phyloP scores from a whole-genome alignment of 192 early-diverging fungal species.

The Entomortierella parvispora region DNA sequence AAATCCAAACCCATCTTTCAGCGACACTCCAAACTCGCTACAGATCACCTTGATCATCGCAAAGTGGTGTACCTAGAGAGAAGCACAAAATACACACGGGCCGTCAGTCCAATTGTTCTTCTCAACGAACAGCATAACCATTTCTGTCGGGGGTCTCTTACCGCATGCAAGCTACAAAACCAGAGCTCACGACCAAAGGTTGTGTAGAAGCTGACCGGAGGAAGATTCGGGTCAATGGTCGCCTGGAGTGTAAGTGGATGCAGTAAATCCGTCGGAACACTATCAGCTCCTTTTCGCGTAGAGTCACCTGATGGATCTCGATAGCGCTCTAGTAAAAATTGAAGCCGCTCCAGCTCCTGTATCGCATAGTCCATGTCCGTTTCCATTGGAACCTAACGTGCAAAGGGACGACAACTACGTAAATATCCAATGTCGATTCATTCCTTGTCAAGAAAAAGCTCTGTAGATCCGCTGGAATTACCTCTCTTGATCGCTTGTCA shows the following conservation, averaged over 20 bases:
- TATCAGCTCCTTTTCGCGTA: not conserved
- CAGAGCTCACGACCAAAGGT: slow-evolving; percentile 67
- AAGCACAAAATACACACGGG: not conserved
- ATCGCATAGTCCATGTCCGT: slow-evolving; percentile 51
- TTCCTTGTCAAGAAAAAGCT: no score
- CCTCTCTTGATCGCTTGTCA: slow-evolving; percentile 55
- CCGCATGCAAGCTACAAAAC: slow-evolving; percentile 69
- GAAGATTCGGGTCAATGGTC: slow-evolving; percentile 52
- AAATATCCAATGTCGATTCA: not conserved
- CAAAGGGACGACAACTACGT: not conserved
- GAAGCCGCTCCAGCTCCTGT: slow-evolving; percentile 26
- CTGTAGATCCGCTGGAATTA: no score
- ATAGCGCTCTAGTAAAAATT: slow-evolving; percentile 21
- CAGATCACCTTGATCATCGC: slow-evolving; percentile 68
- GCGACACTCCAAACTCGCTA: slow-evolving; percentile 52
- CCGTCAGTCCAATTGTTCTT: no score
- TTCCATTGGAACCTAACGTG: slow-evolving; percentile 56
- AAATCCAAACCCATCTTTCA: slow-evolving; percentile 60
- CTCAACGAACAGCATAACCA: no score
- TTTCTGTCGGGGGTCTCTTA: slow-evolving; percentile 35
- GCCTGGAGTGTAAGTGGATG: slow-evolving; percentile 48
- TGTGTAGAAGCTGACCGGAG: slow-evolving; percentile 39
- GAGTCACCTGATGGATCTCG: not conserved
- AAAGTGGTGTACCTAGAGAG: slow-evolving; percentile 65
- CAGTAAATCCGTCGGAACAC: slow-evolving; percentile 4